Base-by-base conservation (phyloP, 331 rosid genomes). In the Arachis monticola region DNA sequence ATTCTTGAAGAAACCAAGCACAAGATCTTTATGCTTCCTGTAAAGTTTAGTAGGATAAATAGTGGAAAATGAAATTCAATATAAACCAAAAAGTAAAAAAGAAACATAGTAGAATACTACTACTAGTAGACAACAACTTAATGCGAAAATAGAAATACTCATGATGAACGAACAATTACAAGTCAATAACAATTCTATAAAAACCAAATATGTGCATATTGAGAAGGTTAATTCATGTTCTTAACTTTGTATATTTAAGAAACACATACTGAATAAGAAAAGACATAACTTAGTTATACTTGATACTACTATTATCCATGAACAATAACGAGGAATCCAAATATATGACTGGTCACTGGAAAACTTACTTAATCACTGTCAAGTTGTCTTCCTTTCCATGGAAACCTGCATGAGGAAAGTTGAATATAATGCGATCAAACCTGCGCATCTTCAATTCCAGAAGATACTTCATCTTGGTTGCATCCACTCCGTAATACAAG, bases 381-480 rank as follows among this genome's bases (percentile, higher is more conserved):
- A 8, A 0, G 69, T 14, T 1, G 6, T 38, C 76, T 81, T 84
- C 85, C 48, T n/a, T 88, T 38, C 82, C 61, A 42, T 44, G 58
- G 56, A 87, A 89, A 38, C 90, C 94, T 0, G 88, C 91, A 73
- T 87, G 94, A 70, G 94, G 91, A 64, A 89, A 87, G 75, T 89
- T 89, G 81, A 79, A 89, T 61, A 85, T 75, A 44, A 89, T 42
- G 22, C 87, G 77, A 73, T 89, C 91, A 50, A 89, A 89, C 80
- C 73, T 75, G 58, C 80, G 77, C 80, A 67, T 77, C 7, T 14
- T 50, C 71, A 89, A 80, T 64, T 81, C 69, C 8, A 81, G 17
- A 61, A 86, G 75, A 59, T 5, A 10, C 64, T 75, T 70, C 96
- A 90, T 81, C 67, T 17, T 73, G 7, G 89, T 84, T 22, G 91